Conservation (phyloP, 148 eudicot species). For the Arctostaphylos glauca region DNA sequence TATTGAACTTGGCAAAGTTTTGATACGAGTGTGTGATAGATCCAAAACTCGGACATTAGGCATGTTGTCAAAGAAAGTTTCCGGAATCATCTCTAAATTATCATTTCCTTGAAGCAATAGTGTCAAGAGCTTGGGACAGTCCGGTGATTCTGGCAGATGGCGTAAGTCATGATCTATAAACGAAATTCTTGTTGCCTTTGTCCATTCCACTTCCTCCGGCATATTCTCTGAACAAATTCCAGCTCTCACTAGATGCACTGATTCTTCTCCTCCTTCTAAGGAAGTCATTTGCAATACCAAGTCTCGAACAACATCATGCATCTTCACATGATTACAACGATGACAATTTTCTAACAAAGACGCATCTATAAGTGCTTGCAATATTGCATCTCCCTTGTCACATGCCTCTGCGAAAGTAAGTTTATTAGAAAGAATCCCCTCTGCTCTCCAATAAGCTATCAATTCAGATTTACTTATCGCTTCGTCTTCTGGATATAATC, state of each 20-base stretch:
- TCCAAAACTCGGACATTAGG: not conserved
- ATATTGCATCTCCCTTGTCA: not conserved
- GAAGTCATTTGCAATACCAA: not conserved
- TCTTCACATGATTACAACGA: not conserved
- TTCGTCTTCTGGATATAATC: constrained; percentile 12
- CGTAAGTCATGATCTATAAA: not conserved
- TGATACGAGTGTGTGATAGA: not conserved
- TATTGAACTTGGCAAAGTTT: not conserved
- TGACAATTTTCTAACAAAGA: not conserved
- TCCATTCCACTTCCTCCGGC: too few species aligned
- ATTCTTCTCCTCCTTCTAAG: too few species aligned
- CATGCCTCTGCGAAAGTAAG: not conserved
- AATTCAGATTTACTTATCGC: not conserved
- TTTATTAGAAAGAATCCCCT: not conserved
- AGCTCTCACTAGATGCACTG: too few species aligned
- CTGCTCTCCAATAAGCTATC: constrained; percentile 4
- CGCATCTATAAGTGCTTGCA: not conserved
- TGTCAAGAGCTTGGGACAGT: not conserved
- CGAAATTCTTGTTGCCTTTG: too few species aligned
- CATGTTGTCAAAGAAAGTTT: constrained; percentile 2
- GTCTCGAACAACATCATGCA: constrained; percentile 5
- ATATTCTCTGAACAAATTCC: too few species aligned
- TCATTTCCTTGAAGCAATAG: too few species aligned
- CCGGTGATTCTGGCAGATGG: not conserved
- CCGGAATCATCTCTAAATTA: not conserved